Percentiles rank a stretch among this genome's conserved stretches.
phyloP scores from a whole-genome alignment of 768 basidiomycete species.

The Mycena vitilis region DNA sequence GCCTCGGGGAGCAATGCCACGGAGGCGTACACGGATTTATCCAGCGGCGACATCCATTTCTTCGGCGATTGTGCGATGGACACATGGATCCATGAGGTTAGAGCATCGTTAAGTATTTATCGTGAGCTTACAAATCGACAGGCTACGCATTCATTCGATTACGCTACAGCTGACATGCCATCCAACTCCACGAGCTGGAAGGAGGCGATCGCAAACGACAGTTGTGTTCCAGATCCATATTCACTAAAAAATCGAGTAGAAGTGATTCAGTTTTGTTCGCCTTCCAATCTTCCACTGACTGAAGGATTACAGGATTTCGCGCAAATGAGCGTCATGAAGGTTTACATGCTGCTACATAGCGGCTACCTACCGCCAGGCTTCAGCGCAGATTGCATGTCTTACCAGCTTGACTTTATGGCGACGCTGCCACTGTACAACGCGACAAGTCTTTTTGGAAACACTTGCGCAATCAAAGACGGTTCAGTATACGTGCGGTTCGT shows the following conservation, averaged over 20 bases:
- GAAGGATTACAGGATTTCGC: slow-evolving; percentile 18
- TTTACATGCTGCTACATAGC: slow-evolving; percentile 13
- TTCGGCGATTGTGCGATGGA: slow-evolving; percentile 17
- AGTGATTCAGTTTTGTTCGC: slow-evolving; percentile 4
- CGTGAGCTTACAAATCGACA: neutral
- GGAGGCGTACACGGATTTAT: slow-evolving; percentile 14
- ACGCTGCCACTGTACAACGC: slow-evolving; percentile 9
- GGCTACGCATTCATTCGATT: slow-evolving; percentile 14
- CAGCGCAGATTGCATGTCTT: slow-evolving; percentile 16
- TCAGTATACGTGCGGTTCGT: neutral
- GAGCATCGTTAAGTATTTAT: too few species aligned
- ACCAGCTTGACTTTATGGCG: slow-evolving; percentile 25
- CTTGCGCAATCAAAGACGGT: slow-evolving; percentile 15
- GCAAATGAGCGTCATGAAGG: slow-evolving; percentile 18
- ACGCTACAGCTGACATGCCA: neutral
- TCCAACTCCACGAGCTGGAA: slow-evolving; percentile 12
- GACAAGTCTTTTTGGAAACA: slow-evolving; percentile 24
- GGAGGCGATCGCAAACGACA: slow-evolving; percentile 16
- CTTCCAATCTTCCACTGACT: neutral
- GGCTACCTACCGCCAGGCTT: slow-evolving; percentile 13
- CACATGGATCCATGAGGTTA: slow-evolving; percentile 27
- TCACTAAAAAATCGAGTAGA: slow-evolving; percentile 13
- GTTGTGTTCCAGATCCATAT: slow-evolving; percentile 19
- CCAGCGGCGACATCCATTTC: slow-evolving; percentile 21
- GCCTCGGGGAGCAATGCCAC: neutral